Base-by-base conservation (phyloP, 2,329 filamentous ascomycete genomes). In the Mycosphaerella arachidis region DNA sequence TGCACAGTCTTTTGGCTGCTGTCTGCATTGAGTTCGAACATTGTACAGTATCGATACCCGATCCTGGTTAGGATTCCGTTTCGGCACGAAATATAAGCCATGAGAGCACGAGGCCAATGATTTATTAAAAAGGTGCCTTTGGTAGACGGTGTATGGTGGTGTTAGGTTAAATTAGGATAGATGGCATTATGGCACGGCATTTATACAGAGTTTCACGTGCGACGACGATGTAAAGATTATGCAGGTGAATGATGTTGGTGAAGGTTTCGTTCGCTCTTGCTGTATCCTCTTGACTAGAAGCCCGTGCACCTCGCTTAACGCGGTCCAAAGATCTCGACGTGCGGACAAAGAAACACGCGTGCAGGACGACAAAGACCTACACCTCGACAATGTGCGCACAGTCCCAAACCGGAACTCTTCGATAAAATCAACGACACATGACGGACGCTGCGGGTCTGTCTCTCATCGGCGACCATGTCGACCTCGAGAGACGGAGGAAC, bases 381-480 rank as follows among this genome's bases (percentile, higher is more conserved):
- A 43, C 31, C 33, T 53, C 53, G 27, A 50, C 50, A 61, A 59
- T 57, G 24, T 58, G 52, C 37, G 46, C 27, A 56, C 35, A 16
- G n/a, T 30, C 31, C 43, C 54, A 31, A 60, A 57, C 48, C 53
- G 59, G 48, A 53, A 18, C 8, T 27, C 50, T 8, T n/a, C 46
- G 31, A 60, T 30, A 56, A 57, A n/a, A 18, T 37, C 45, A 43
- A 9, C 54, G 30, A 50, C 61, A 65, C 61, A 67, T 67, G 65
- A 65, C 55, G 61, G 55, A 45, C 53, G 43, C 43, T 40, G 31
- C 35, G 51, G 46, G 18, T 20, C 20, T 45, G 46, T 63, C 56
- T 55, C 63, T 35, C 51, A 56, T 45, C 56, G 63, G 57, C 65
- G 62, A 58, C 61, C 59, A 67, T 65, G 63, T 65, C 63, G 65